Conservation (phyloP, 1,139 yeast species). For the Pichia sp. region DNA sequence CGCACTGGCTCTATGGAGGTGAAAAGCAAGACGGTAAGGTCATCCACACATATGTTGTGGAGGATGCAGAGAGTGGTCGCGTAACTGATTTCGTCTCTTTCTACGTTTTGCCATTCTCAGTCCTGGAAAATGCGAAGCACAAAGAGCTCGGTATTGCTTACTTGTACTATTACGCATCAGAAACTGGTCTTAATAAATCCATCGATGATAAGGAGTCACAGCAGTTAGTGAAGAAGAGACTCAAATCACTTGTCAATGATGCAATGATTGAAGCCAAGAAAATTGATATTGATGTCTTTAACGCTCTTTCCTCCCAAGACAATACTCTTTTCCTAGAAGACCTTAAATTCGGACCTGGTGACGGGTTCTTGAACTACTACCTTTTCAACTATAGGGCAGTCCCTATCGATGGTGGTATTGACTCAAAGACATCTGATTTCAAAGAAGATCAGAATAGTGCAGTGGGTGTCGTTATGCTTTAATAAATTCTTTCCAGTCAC, state of each 20-base stretch:
- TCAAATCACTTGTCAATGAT: slow-evolving; percentile 57
- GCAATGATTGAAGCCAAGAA: slow-evolving; percentile 70
- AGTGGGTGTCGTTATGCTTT: slow-evolving; percentile 83
- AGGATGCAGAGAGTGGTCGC: slow-evolving; percentile 44
- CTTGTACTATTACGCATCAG: slow-evolving; percentile 82
- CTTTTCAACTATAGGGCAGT: slow-evolving; percentile 82
- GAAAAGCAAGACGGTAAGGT: slow-evolving; percentile 38
- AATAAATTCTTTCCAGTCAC: not conserved
- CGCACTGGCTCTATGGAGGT: slow-evolving; percentile 71
- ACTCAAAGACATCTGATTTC: slow-evolving; percentile 43
- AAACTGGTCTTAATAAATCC: slow-evolving; percentile 35
- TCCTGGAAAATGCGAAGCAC: slow-evolving; percentile 61
- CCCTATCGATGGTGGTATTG: slow-evolving; percentile 77
- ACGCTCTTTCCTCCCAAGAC: slow-evolving; percentile 87
- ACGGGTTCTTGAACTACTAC: slow-evolving; percentile 85
- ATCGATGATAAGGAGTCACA: slow-evolving; percentile 28
- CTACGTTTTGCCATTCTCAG: slow-evolving; percentile 82
- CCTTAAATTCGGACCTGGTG: slow-evolving; percentile 89
- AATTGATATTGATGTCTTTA: slow-evolving; percentile 78
- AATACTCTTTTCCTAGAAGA: slow-evolving; percentile 75
- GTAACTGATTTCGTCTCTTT: slow-evolving; percentile 88
- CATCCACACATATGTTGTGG: slow-evolving; percentile 74
- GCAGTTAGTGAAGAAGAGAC: slow-evolving; percentile 45
- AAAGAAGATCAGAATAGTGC: slow-evolving; percentile 56
- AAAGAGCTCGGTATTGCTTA: slow-evolving; percentile 79